A percentile compares a stretch with the other conserved stretches of the same genome.
Evolutionary conservation across 805 yeast genomes (phyloP).

Genomic region (Zygoascus flipseniorum): DNA sequence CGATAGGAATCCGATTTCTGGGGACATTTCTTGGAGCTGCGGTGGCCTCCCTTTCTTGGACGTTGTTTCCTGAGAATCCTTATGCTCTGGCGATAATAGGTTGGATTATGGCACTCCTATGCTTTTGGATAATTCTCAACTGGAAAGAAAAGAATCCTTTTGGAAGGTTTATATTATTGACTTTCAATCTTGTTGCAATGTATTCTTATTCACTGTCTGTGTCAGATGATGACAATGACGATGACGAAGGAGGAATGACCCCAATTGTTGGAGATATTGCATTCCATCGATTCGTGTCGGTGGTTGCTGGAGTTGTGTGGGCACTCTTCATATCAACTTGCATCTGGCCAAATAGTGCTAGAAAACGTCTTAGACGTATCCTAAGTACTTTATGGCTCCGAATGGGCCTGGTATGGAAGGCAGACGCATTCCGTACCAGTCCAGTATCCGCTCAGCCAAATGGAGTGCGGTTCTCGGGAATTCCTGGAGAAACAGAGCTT

Average conservation of each 20-base stretch:
- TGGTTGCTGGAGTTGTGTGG: slow-evolving; percentile 66
- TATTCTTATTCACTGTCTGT: slow-evolving; percentile 63
- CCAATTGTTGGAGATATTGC: slow-evolving; percentile 72
- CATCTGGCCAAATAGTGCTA: slow-evolving; percentile 68
- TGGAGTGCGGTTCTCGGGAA: slow-evolving; percentile 17
- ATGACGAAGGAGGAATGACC: slow-evolving; percentile 58
- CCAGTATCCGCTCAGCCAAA: not conserved
- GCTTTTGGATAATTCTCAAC: slow-evolving; percentile 49
- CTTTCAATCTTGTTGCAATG: slow-evolving; percentile 71
- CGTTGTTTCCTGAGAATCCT: slow-evolving; percentile 45
- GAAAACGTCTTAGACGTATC: slow-evolving; percentile 56
- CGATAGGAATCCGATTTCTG: slow-evolving; percentile 40
- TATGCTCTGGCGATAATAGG: slow-evolving; percentile 44
- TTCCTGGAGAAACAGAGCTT: slow-evolving; percentile 32
- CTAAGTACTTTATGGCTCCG: slow-evolving; percentile 66
- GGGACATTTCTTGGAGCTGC: slow-evolving; percentile 72
- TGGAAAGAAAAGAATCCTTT: slow-evolving; percentile 48
- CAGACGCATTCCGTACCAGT: slow-evolving; percentile 47
- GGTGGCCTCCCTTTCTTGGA: slow-evolving; percentile 55
- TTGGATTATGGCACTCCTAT: slow-evolving; percentile 31
- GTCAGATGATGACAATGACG: slow-evolving; percentile 42
- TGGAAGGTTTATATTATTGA: slow-evolving; percentile 53
- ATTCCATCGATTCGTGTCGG: slow-evolving; percentile 66
- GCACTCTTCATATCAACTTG: slow-evolving; percentile 60
- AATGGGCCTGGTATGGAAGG: slow-evolving; percentile 73